Base-by-base conservation (phyloP, 495 filamentous ascomycete species). In the Cetradonia linearis region DNA sequence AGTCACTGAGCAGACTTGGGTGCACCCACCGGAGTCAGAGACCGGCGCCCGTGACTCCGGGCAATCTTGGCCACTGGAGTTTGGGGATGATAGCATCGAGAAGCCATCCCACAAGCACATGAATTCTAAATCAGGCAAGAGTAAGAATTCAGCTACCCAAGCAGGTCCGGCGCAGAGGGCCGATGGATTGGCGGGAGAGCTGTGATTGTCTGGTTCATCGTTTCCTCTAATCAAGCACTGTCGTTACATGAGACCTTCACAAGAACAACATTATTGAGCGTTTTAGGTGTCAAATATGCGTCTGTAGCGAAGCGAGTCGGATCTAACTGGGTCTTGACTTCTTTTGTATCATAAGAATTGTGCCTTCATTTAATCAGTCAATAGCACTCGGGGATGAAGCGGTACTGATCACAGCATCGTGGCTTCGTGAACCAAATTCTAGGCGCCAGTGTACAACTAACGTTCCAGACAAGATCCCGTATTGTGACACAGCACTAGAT, bases 21-120 rank as follows among this genome's bases (percentile, higher is more conserved):
- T 75, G 4, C 72, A 77, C 59, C 70, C 71, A 6, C 71, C 73
- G 5, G 66, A 62, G 18, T 53, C 71, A 18, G 70, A 74, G 60
- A 65, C 66, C 30, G 66, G 65, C 27, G 69, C 58, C 6, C 59
- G 61, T 11, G 65, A 67, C 46, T 66, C 44, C 5, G 74, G 74
- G 3, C 71, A 72, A 52, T 69, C 68, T 30, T 70, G 68, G 68
- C 68, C 68, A 6, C 63, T 70, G 68, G 57, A 60, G 23, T 42
- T 70, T 25, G 68, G 60, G 28, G 55, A 49, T 54, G 33, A 57
- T 5, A 16, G 28, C 8, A 2, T 23, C 42, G 27, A 52, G 27
- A 49, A 57, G 38, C 27, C 28, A 18, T 31, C 50, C 16, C 50
- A 55, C 11, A 50, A 28, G 25, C 25, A 55, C 31, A 42, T 50